Evolutionary conservation across 2,329 filamentous ascomycete genomes (phyloP).

Genomic region (Aspergillus sojae): DNA sequence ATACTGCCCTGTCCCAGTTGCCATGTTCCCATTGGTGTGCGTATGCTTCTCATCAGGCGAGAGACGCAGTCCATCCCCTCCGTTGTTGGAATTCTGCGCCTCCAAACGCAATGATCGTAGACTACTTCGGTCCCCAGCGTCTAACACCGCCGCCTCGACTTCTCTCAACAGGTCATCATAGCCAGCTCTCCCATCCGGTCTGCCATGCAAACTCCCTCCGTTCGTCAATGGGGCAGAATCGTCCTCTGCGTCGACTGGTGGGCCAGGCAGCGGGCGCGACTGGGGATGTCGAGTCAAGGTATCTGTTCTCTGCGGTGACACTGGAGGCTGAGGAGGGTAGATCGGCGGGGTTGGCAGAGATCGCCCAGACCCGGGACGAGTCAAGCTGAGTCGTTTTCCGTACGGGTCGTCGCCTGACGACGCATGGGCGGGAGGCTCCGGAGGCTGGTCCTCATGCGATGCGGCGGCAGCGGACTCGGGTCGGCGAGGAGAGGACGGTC

Average conservation of each 20-base stretch:
- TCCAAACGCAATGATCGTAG: slow-evolving; percentile 28
- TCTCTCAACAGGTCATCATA: slow-evolving; percentile 63
- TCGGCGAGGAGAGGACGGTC: slow-evolving; percentile 26
- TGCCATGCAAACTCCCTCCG: slow-evolving; percentile 33
- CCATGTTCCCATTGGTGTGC: slow-evolving; percentile 52
- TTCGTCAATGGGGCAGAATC: slow-evolving; percentile 26
- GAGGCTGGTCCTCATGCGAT: slow-evolving; percentile 35
- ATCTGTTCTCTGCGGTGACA: slow-evolving; percentile 54
- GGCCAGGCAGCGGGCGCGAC: slow-evolving; percentile 61
- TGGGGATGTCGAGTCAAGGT: slow-evolving; percentile 60
- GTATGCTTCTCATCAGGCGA: slow-evolving; percentile 49
- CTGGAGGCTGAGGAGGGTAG: slow-evolving; percentile 52
- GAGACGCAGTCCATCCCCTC: slow-evolving; percentile 26
- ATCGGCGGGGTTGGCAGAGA: slow-evolving; percentile 53
- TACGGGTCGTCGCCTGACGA: slow-evolving; percentile 29
- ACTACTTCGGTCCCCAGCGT: slow-evolving; percentile 30
- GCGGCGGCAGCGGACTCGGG: slow-evolving; percentile 21
- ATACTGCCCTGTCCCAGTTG: slow-evolving; percentile 48
- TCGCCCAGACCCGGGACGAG: slow-evolving; percentile 38
- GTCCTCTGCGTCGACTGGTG: slow-evolving; percentile 51
- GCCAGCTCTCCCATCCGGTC: slow-evolving; percentile 42
- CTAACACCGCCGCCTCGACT: slow-evolving; percentile 57
- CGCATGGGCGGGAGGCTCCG: slow-evolving; percentile 37
- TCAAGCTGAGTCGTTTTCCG: slow-evolving; percentile 29
- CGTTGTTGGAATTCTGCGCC: slow-evolving; percentile 17